Conservation (phyloP, 441 rosid genomes). For the Arabidopsis lyrata region DNA sequence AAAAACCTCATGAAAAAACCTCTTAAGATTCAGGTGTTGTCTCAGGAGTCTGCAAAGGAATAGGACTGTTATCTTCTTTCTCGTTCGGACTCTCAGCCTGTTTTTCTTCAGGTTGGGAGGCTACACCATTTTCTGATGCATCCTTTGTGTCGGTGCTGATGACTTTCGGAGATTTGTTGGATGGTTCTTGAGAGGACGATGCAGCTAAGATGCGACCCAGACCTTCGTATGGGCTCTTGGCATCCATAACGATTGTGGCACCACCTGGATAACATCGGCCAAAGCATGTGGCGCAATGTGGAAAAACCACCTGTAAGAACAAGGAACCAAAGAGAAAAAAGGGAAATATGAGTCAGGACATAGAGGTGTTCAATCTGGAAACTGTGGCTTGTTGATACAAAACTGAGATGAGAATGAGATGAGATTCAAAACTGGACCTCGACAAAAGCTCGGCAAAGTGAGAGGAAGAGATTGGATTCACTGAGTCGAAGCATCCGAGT, state of each 20-base stretch:
- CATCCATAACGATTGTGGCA: constrained; percentile 71
- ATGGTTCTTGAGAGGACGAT: constrained; percentile 57
- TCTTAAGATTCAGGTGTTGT: constrained; percentile 36
- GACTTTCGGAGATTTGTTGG: constrained; percentile 49
- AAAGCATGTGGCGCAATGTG: constrained; percentile 87
- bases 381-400: background rate
- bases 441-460: constrained; percentile 85
- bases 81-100: constrained; percentile 38
- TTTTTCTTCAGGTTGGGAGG: constrained; percentile 49
- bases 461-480: constrained; percentile 86
- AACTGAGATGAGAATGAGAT: constrained; percentile 1
- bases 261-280: constrained; percentile 96
- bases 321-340: constrained; percentile 18
- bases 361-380: background rate
- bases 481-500: constrained; percentile 91
- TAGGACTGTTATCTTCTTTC: constrained; percentile 40
- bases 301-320: constrained; percentile 70
- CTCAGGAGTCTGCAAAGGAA: constrained; percentile 31
- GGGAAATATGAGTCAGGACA: constrained; percentile 10
- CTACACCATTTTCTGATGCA: constrained; percentile 59
- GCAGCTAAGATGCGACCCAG: constrained; percentile 59
- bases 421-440: constrained; percentile 57
- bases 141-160: constrained; percentile 19
- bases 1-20: too few species aligned
- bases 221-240: constrained; percentile 70